Base-by-base conservation (phyloP, 2,329 filamentous ascomycete species). In the Penicillium aurantiogriseum region DNA sequence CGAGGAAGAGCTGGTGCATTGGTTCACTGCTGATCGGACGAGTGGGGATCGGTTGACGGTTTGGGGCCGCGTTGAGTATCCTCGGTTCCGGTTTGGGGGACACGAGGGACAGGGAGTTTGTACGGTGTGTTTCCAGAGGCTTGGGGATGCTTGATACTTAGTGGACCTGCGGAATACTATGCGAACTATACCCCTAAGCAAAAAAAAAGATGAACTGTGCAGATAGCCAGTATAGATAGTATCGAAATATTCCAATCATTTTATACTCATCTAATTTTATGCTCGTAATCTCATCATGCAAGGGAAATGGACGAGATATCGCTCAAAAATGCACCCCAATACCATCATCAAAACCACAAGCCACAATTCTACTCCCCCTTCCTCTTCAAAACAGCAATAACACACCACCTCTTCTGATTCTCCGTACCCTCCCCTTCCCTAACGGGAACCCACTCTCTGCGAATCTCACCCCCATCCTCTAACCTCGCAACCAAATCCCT, bases 71-170 rank as follows among this genome's bases (percentile, higher is more conserved):
- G 86, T 96, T 54, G 84, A 88, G 69, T 97, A 97, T 74, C 89
- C 86, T 23, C 89, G 86, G 51, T 97, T 96, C 74, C 88, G 85
- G 56, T 99, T 97, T 78, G 93, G 92, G 0, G 93, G 93, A 6
- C 85, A 86, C 72, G 90, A 91, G 71, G 93, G 93, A 2, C 90
- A 94, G 79, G 91, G 90, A 2, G 91, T 97, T 40, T 93, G 88
- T 69, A 96, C 89, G 57, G 74, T 97, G 53, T 93, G 90, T 71
- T 96, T 97, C 73, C 82, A 80, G 62, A 88, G 79, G 69, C 72
- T 70, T 52, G 57, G 38, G 10, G 52, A 54, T 54, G 39, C n/a
- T 42, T 51, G 33, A 47, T 46, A 21, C 17, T 49, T 42, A 19
- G 17, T 45, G 23, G 21, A 29, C 1, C 29, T 46, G 13, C 29